A percentile compares a stretch with the other conserved stretches of the same genome.
Evolutionary conservation across 2,329 filamentous ascomycete species (phyloP).

Genomic region (Neonectria neomacrospora): DNA sequence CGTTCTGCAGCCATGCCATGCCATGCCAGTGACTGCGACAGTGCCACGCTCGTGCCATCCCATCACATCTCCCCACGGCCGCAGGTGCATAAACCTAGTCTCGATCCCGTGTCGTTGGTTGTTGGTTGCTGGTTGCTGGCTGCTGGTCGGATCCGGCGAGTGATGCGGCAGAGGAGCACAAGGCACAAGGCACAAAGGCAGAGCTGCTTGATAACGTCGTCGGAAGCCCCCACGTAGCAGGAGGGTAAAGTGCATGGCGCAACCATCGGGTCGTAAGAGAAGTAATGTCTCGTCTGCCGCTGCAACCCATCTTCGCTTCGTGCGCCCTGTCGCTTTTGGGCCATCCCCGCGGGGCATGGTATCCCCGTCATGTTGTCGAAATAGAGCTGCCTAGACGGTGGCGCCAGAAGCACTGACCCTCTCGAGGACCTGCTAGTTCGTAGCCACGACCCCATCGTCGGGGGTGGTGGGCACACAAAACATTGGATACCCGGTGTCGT

Average conservation of each 20-base stretch:
- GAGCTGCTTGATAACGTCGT: neutral
- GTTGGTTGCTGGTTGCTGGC: too few species aligned
- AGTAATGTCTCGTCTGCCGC: neutral
- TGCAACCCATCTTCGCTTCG: neutral
- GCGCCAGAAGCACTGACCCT: conserved; percentile 4
- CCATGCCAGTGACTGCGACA: neutral
- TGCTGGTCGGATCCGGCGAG: conserved; percentile 24
- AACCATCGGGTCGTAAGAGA: conserved; percentile 16
- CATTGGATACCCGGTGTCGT: conserved; percentile 3
- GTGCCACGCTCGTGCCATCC: conserved; percentile 8
- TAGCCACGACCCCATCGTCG: neutral
- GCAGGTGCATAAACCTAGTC: conserved; percentile 32
- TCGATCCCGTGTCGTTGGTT: conserved; percentile 23
- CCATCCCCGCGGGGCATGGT: conserved; percentile 3
- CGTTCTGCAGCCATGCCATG: conserved; percentile 1
- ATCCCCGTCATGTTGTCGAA: conserved; percentile 13
- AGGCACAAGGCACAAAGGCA: neutral
- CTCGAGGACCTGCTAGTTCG: neutral
- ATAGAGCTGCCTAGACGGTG: conserved; percentile 13
- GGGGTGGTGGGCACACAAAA: conserved; percentile 11
- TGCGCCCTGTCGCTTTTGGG: conserved; percentile 3
- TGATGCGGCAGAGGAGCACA: conserved; percentile 4
- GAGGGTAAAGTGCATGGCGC: conserved; percentile 22
- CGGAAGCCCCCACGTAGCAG: conserved; percentile 26
- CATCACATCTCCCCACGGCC: conserved; percentile 24